Evolutionary conservation across 2,329 filamentous ascomycete species (phyloP), one percentile per base, ranked within the genome.

Genomic region (Claviceps citrina): DNA sequence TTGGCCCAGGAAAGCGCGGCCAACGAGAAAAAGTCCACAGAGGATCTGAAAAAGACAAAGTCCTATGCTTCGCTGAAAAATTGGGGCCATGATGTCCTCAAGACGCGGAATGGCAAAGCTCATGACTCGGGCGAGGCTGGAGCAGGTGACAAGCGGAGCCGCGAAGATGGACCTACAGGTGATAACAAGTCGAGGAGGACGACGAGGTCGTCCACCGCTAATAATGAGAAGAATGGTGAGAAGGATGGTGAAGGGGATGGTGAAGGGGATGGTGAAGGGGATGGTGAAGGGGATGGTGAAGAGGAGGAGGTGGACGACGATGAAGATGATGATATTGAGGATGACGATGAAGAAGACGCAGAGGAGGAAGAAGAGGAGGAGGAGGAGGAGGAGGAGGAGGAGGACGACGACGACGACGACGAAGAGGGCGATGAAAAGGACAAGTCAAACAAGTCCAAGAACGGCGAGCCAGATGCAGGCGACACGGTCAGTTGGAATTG

Each of bases 41-140:
- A 60, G 10, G 61, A 66, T n/a, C 53, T 64, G 7, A 65, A 65
- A 36, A 59, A 65, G 54, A 67, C 64, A 26, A 68, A 68, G 46
- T 67, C 63, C 0, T 76, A 78, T 36, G 71, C 68, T 22, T 73
- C 68, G 4, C 56, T 78, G 47, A 77, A 77, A 62, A 78, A 78
- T 43, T 77, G 73, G 73, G 68, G 69, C 0, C 69, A 73, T 46
- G 70, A 74, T 52, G 54, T 64, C 16, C 54, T 70, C 43, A 72
- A 72, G 49, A 57, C 57, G 2, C 45, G 50, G 1, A 46, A 46
- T 1, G 41, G 39, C 1, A 44, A 44, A 3, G 42, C 38, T 13
- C n/a, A 47, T 1, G 49, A 36, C 2, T 24, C 31, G 12, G 36
- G 46, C 1, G 39, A 44, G 10, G 36, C 43, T 18, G 32, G 46